Base-by-base conservation (phyloP, 2,329 filamentous ascomycete species). In the Apiospora phragmitis region DNA sequence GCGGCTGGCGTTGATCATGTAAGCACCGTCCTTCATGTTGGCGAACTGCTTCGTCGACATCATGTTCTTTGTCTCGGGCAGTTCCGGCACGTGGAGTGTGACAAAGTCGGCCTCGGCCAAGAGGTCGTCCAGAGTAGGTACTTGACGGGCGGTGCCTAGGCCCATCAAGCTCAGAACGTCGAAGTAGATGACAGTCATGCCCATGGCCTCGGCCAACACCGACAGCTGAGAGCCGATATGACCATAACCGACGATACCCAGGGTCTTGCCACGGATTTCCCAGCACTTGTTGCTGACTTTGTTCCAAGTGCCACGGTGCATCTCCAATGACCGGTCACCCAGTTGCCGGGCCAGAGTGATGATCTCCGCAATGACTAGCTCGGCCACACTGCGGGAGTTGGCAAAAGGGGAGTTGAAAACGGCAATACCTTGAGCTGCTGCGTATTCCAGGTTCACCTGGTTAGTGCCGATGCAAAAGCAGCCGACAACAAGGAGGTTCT, bases 381-480 rank as follows among this genome's bases (percentile, higher is more conserved):
- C 96, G 70, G 96, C 96, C 68, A 99, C 96, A 80, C 94, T 97
- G 81, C 96, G 92, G 11, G 95, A 98, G 85, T 99, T 99, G 84
- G 93, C 95, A 84, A 99, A 99, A 1, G 96, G 96, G 65, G 96
- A 98, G 85, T 99, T 99, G 90, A 99, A 99, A 74, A 99, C 96
- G 45, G 95, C 94, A 80, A 98, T 97, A 75, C 96, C 94, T 79
- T 93, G 90, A 75, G 88, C 87, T 66, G 94, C 94, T 41, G 94
- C 94, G 79, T 90, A 95, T 72, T 94, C 89, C 72, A 97, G 90
- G 80, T 97, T 92, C 74, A 97, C 94, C 82, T 97, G 94, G 85
- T 97, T 98, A 70, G 96, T 99, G 75, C 96, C 96, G 77, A 99
- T 99, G 82, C 96, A 99, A 88, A 99, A 99, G 85, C 96, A 99